These are phyloP conservation scores for Kwoniella heveanensis DNA, from an alignment of 768 basidiomycete genomes.

Conservation along the genomic window DNA sequence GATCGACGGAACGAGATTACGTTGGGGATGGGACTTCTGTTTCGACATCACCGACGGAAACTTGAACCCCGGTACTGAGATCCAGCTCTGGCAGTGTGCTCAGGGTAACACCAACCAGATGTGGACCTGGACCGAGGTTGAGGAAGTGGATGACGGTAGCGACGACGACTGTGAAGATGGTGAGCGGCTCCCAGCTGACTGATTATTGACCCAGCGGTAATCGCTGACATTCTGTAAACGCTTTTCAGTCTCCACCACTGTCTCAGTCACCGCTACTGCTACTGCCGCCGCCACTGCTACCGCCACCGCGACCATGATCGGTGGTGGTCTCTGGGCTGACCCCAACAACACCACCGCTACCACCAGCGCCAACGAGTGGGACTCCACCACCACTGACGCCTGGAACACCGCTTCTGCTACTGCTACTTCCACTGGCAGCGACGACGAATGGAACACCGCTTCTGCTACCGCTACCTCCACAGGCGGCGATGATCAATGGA, in stretches of 20 bases:
- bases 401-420: conserved; percentile 16
- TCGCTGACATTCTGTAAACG: too few relatives aligned
- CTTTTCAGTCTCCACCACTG: conserved; percentile 10
- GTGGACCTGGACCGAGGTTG: conserved; percentile 44
- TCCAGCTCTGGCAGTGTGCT: conserved; percentile 46
- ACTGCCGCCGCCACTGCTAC: conserved; percentile 17
- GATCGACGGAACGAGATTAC: conserved; percentile 27
- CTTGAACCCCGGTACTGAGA: conserved; percentile 25
- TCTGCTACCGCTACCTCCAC: conserved; percentile 22
- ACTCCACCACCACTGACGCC: conserved; percentile 12
- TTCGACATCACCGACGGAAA: conserved; percentile 46
- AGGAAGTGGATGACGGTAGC: conserved; percentile 36
- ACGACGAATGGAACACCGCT: neutral
- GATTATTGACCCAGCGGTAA: too few relatives aligned
- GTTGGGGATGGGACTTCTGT: conserved; percentile 43
- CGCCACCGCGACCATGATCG: conserved; percentile 17
- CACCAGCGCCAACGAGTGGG: conserved; percentile 16
- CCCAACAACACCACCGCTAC: conserved; percentile 3
- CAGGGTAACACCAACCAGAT: conserved; percentile 40
- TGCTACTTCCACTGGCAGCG: conserved; percentile 14
- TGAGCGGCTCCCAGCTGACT: conserved; percentile 11
- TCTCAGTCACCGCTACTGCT: conserved; percentile 20
- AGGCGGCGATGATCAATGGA: neutral
- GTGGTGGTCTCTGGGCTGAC: neutral
- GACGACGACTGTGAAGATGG: conserved; percentile 27